Conservation (phyloP, 306 rosid genomes). For the Abrus pulchellus region DNA sequence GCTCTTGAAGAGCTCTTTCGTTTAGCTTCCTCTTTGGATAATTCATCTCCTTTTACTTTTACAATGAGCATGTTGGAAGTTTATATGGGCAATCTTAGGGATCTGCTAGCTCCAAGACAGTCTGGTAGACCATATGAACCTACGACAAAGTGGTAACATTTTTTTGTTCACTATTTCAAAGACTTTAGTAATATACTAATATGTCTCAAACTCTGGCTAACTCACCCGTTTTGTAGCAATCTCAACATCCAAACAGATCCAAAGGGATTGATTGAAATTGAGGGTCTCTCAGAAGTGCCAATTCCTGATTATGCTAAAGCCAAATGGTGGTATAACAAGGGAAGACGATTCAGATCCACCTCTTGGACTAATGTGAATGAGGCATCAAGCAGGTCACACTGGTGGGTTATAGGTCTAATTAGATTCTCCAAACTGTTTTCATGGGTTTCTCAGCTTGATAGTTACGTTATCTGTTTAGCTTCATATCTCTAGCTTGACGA, state of each 20-base stretch:
- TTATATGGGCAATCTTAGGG: slow-evolving; percentile 91
- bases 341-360: slow-evolving; percentile 84
- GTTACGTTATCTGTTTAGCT: slow-evolving; percentile 93
- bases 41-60: slow-evolving; percentile 63
- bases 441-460: slow-evolving; percentile 80
- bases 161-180: not conserved
- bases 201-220: slow-evolving; percentile 29
- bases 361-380: slow-evolving; percentile 96
- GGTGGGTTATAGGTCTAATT: slow-evolving; percentile 74
- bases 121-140: slow-evolving; percentile 60
- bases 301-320: slow-evolving; percentile 78
- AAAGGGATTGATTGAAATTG: slow-evolving; percentile 84
- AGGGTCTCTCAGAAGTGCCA: slow-evolving; percentile 90
- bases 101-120: slow-evolving; percentile 77
- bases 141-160: slow-evolving; percentile 68
- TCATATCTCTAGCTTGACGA: slow-evolving; percentile 97
- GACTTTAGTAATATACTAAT: not conserved
- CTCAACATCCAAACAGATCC: slow-evolving; percentile 96
- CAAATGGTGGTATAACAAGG: slow-evolving; percentile 88
- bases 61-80: slow-evolving; percentile 97
- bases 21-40: slow-evolving; percentile 67
- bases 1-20: slow-evolving; percentile 81
- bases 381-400: slow-evolving; percentile 97
- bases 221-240: slow-evolving; percentile 64
- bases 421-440: slow-evolving; percentile 50